phyloP scores from a whole-genome alignment of 306 rosid genomes.

The Vachellia pachyceras region DNA sequence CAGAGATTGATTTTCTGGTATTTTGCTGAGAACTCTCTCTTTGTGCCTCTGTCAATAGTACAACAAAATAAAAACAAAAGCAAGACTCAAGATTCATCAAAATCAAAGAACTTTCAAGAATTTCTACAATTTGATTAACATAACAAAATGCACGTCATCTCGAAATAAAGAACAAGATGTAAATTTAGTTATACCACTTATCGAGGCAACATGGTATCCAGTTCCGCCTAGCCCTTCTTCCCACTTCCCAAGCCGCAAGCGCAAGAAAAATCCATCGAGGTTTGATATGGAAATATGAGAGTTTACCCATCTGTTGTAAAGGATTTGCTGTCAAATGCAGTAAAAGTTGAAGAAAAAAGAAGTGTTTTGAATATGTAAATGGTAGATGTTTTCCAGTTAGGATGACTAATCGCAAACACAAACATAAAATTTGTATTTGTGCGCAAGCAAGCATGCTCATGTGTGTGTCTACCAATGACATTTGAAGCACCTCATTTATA shows the following conservation, averaged over 20 bases:
- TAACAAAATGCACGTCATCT: constrained; percentile 9
- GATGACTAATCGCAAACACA: background rate
- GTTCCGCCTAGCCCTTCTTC: constrained; percentile 82
- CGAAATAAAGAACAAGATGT: constrained; percentile 25
- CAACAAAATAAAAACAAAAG: constrained; percentile 13
- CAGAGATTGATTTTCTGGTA: constrained; percentile 54
- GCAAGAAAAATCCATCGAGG: constrained; percentile 86
- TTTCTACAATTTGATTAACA: constrained; percentile 4
- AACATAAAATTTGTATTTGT: background rate
- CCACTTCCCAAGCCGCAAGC: constrained; percentile 90
- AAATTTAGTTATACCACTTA: constrained; percentile 64
- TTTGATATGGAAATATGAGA: constrained; percentile 51
- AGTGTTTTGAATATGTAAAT: constrained; percentile 19
- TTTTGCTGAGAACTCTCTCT: constrained; percentile 44
- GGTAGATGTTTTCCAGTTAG: constrained; percentile 1
- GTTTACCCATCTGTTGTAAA: constrained; percentile 70
- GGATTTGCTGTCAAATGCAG: constrained; percentile 31
- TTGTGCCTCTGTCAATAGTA: constrained; percentile 50
- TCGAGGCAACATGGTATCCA: constrained; percentile 81
- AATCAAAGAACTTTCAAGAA: background rate
- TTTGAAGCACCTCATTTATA: background rate
- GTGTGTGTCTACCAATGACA: background rate
- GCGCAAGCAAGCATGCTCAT: no score
- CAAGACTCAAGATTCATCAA: background rate
- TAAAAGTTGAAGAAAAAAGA: constrained; percentile 30